Base-by-base conservation (phyloP, 2,329 filamentous ascomycete species). In the Bipolaris cookei region DNA sequence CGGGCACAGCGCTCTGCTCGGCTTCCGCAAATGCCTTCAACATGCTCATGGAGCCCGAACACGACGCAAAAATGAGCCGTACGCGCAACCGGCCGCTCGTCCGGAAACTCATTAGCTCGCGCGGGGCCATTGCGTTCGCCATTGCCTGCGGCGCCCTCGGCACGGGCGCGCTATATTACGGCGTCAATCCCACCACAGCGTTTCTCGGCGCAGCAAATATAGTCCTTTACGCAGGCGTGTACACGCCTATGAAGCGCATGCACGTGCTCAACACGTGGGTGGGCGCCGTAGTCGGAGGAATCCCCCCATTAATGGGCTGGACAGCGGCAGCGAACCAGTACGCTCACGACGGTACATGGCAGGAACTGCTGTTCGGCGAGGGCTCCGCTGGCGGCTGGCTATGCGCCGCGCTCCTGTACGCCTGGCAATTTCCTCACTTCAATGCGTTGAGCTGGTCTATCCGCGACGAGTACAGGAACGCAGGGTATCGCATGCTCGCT, bases 391-490 rank as follows among this genome's bases (percentile, higher is more conserved):
- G 95, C 4, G 95, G 94, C 3, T 99, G 95, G 95, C 80, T 98
- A 0, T 81, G 97, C 13, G 94, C 91, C 1, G 87, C 84, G 0
- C 79, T 98, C 6, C 81, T 99, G 4, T 96, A 97, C 65, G 90
- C 92, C 11, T 99, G 95, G 95, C 94, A 99, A 74, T 98, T 99
- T 72, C 92, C 95, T 3, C 95, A 99, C 78, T 99, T 99, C 81
- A 98, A 97, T 84, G 90, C 93, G 1, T 83, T 99, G 20, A 93
- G 90, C 44, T 96, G 94, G 86, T 83, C 86, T 3, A 96, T 98
- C 59, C 84, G 92, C 18, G 88, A 96, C 7, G 95, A 99, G 75
- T 99, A 99, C 81, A 89, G 88, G 63, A 77, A 78, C 32, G 86
- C 86, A 0, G 86, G 86, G 1, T 88, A 88, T 70, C 79, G 82